A percentile compares a stretch with the other conserved stretches of the same genome.
These are phyloP conservation scores for Penstemon barbatus DNA, from an alignment of 257 asterid species.

Conservation along the genomic window DNA sequence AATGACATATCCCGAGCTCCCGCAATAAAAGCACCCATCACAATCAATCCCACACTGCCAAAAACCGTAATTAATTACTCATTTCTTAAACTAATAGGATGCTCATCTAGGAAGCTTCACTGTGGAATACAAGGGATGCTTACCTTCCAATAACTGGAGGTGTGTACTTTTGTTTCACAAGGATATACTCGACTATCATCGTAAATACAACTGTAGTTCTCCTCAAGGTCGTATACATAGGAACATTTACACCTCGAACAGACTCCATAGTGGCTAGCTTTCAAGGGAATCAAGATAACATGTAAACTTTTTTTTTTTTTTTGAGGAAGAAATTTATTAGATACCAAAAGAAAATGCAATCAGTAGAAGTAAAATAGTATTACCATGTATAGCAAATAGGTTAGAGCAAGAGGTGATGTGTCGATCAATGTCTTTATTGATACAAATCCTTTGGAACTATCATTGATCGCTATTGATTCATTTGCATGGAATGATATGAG, in stretches of 20 bases:
- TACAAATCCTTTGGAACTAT: conserved; percentile 51
- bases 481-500: conserved; percentile 61
- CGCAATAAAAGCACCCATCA: conserved; percentile 86
- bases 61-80: conserved; percentile 33
- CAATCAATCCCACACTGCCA: conserved; percentile 76
- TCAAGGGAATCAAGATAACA: conserved; percentile 45
- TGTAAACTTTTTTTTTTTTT: conserved; percentile 17
- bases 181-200: conserved; percentile 74
- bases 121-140: conserved; percentile 21
- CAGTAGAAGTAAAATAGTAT: conserved; percentile 21
- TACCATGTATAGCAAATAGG: conserved; percentile 94
- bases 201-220: conserved; percentile 92
- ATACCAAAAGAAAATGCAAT: conserved; percentile 8
- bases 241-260: conserved; percentile 91
- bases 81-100: conserved; percentile 26
- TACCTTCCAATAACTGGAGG: conserved; percentile 73
- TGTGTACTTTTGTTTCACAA: conserved; percentile 64
- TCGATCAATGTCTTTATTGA: conserved; percentile 55
- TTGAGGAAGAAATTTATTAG: conserved; percentile 13
- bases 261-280: conserved; percentile 94
- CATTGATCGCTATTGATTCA: conserved; percentile 44
- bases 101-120: neutral
- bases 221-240: conserved; percentile 94
- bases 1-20: conserved; percentile 90
- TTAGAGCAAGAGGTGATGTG: conserved; percentile 66